Evolutionary conservation across 495 filamentous ascomycete species (phyloP).

Genomic region (Cercophora scortea): DNA sequence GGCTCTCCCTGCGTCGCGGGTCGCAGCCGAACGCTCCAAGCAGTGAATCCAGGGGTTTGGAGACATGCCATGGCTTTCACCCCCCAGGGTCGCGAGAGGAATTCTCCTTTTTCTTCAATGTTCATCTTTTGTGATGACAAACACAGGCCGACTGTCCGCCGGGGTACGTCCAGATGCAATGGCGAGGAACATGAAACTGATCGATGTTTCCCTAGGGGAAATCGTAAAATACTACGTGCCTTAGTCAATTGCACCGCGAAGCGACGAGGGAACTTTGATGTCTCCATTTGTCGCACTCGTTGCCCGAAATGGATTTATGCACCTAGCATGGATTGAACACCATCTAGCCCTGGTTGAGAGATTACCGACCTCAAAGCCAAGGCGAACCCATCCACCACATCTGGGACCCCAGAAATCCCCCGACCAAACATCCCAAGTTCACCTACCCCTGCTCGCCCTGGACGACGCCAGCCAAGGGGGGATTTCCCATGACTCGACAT

Average conservation of each 20-base stretch:
- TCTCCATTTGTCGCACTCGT: constrained; percentile 13
- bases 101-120: not conserved
- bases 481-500: too few relatives aligned
- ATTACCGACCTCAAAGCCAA: too few relatives aligned
- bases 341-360: too few relatives aligned
- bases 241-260: not conserved
- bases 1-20: not conserved
- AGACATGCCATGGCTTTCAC: not conserved
- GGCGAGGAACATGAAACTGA: too few relatives aligned
- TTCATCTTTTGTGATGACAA: not conserved
- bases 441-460: too few relatives aligned
- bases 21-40: not conserved
- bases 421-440: too few relatives aligned
- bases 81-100: not conserved
- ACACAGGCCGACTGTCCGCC: too few relatives aligned
- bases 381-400: too few relatives aligned
- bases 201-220: not conserved
- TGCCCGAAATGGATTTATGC: constrained; percentile 14
- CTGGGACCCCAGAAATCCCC: too few relatives aligned
- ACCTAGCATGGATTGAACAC: too few relatives aligned
- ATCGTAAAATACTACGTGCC: not conserved
- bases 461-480: too few relatives aligned
- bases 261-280: not conserved
- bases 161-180: too few relatives aligned
- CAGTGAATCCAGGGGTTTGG: not conserved